Evolutionary conservation across 352 stramenopile genomes (phyloP), one percentile per base, ranked within the genome.

Genomic region (Elongisporangium prolatum): DNA sequence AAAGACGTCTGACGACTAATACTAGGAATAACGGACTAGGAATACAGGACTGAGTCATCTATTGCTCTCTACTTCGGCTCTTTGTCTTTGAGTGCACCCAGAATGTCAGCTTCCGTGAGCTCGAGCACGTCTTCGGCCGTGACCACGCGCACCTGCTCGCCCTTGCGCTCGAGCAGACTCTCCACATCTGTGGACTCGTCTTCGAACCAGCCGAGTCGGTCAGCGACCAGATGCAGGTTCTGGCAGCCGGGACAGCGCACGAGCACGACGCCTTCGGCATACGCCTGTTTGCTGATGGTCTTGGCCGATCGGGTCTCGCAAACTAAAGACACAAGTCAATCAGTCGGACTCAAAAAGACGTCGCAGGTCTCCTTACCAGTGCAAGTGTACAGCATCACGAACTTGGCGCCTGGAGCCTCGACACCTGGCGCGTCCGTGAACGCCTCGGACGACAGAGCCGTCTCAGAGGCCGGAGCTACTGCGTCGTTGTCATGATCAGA

Each of bases 361-460:
- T 17, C 17, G 44, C 3, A 54, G 14, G 52, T 16, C 5, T n/a
- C 56, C 60, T 20, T 57, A 87, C 77, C 77, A 4, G 66, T 96
- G 66, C 97, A 99, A 16, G 97, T 99, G 70, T 98, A 99, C 8
- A 99, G 65, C 68, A 99, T 99, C 13, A 98, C 96, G 54, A 99
- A 93, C 64, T 98, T 98, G 14, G 97, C 92, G 20, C 82, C 85
- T 2, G 88, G 76, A 3, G 93, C 93, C 60, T 96, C 71, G 21
- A 86, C 71, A 10, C 83, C 85, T 3, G 83, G 83, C 10, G 70
- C 73, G 20, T 72, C 71, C 17, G 71, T 62, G 40, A 68, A 70
- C 34, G 56, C 40, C 16, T 56, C 40, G 10, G 28, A 40, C 28
- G 28, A 40, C 28, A 40, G 28, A 40, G 28, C 5, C 28, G 28